These are phyloP conservation scores for Trichoderma sp. DNA, from an alignment of 2,329 filamentous ascomycete species.

Conservation along the genomic window DNA sequence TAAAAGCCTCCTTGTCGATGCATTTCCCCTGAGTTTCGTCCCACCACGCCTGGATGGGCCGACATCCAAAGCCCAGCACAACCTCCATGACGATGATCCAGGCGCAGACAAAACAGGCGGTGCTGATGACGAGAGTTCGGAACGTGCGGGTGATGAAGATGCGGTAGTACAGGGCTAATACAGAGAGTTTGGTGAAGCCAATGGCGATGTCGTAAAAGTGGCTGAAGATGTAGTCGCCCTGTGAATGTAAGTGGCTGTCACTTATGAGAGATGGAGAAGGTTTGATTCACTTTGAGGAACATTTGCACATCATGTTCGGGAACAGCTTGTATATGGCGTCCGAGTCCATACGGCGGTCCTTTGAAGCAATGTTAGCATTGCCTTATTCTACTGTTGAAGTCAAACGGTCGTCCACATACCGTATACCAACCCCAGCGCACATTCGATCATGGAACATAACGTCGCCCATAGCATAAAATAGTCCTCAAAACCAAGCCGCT, in stretches of 20 bases:
- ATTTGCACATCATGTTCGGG: constrained; percentile 1
- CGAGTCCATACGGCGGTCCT: constrained; percentile 28
- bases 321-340: constrained; percentile 27
- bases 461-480: constrained; percentile 31
- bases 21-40: constrained; percentile 15
- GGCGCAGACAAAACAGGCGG: constrained; percentile 22
- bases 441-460: constrained; percentile 25
- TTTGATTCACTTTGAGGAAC: constrained; percentile 16
- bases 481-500: constrained; percentile 26
- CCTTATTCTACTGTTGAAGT: neutral
- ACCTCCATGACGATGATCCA: constrained; percentile 29
- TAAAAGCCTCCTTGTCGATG: constrained; percentile 29
- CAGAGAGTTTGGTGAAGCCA: constrained; percentile 29
- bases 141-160: constrained; percentile 28
- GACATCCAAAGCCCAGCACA: constrained; percentile 30
- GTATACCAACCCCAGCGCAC: constrained; percentile 22
- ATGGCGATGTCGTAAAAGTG: constrained; percentile 31
- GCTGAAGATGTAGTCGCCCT: constrained; percentile 31
- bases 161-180: constrained; percentile 29
- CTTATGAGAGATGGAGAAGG: neutral
- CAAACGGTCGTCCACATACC: neutral
- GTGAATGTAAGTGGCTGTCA: neutral
- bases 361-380: neutral
- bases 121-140: constrained; percentile 22
- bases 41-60: constrained; percentile 28